A percentile compares a stretch with the other conserved stretches of the same genome.
phyloP scores from a whole-genome alignment of 345 rosid genomes.

The Sisymbrium irio region DNA sequence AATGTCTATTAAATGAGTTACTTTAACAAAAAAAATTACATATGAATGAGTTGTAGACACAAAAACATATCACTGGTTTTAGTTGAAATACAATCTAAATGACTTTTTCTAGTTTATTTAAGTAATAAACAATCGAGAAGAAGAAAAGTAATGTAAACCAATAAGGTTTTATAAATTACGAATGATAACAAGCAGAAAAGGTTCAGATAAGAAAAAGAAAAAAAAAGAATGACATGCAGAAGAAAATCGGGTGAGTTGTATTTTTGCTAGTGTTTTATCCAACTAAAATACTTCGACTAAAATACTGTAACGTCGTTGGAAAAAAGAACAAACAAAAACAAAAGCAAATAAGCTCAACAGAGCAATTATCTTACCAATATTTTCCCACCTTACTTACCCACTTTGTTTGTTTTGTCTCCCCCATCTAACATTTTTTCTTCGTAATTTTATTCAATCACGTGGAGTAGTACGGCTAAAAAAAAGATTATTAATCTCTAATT shows the following conservation, averaged over 20 bases:
- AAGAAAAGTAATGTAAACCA: too few species aligned
- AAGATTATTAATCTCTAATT: neutral
- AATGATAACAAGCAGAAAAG: too few species aligned
- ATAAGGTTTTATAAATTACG: too few species aligned
- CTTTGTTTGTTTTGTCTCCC: slow-evolving; percentile 33
- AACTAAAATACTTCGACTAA: neutral
- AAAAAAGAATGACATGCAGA: too few species aligned
- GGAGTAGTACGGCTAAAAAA: neutral
- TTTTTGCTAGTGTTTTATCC: neutral
- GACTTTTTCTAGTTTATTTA: neutral
- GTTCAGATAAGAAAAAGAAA: too few species aligned
- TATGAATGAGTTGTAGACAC: neutral
- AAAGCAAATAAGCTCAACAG: slow-evolving; percentile 7
- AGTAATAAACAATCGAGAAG: too few species aligned
- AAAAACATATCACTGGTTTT: neutral
- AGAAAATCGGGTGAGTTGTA: neutral
- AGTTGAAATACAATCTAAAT: neutral
- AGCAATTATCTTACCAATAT: slow-evolving; percentile 18
- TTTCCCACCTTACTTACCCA: slow-evolving; percentile 33
- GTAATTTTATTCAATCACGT: neutral
- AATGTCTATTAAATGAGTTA: too few species aligned
- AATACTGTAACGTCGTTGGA: neutral
- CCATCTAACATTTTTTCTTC: neutral
- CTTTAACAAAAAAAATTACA: too few species aligned
- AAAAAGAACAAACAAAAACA: neutral